phyloP scores from a whole-genome alignment of 306 rosid genomes.

The Vigna radiata region DNA sequence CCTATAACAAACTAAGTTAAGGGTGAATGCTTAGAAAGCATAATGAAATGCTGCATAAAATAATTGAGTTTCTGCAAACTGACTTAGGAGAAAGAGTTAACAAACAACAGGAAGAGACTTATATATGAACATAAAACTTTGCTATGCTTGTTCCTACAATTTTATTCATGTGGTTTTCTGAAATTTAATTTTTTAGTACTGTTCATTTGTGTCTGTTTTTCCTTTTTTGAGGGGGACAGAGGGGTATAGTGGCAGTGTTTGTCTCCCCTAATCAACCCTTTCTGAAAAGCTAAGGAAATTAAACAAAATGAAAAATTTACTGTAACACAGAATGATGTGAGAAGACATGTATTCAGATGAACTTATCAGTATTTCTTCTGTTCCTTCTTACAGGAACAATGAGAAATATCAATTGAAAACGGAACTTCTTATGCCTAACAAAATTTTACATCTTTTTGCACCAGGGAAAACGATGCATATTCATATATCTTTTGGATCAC shows the following conservation, averaged over 20 bases:
- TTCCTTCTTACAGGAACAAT: background rate
- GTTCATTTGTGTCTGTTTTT: background rate
- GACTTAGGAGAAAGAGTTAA: constrained; percentile 24
- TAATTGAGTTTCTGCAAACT: constrained; percentile 15
- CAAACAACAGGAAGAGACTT: background rate
- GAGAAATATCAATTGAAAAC: constrained; percentile 16
- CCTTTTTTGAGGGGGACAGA: background rate
- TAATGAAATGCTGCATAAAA: background rate
- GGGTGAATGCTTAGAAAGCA: background rate
- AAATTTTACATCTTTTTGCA: background rate
- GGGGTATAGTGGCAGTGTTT: background rate
- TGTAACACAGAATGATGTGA: background rate
- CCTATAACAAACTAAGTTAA: background rate
- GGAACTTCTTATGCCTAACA: background rate
- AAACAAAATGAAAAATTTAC: background rate
- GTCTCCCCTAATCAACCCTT: background rate
- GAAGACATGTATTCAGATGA: background rate
- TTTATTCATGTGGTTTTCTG: background rate
- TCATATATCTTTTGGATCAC: background rate
- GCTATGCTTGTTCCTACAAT: background rate
- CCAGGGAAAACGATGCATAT: background rate
- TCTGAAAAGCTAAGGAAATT: background rate
- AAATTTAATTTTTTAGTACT: background rate
- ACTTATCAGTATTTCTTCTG: background rate
- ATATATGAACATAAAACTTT: background rate